Conservation (phyloP, 768 basidiomycete species). For the Boletus coccyginus region DNA sequence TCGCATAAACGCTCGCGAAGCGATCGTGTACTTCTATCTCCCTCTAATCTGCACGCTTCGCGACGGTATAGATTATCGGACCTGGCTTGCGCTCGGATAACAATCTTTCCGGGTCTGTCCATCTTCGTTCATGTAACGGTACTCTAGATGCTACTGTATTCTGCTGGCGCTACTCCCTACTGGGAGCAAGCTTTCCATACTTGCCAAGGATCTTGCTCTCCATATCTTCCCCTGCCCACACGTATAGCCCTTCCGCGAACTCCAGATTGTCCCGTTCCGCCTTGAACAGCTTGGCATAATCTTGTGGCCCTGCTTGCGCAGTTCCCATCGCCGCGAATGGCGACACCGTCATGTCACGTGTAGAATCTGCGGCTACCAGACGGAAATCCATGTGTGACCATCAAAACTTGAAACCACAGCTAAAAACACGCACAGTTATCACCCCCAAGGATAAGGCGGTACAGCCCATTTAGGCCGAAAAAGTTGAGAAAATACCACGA, state of each 20-base stretch:
- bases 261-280: conserved; percentile 91
- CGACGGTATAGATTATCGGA: conserved; percentile 13
- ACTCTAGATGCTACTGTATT: conserved; percentile 21
- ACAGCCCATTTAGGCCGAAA: conserved; percentile 94
- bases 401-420: conserved; percentile 10
- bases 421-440: conserved; percentile 69
- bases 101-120: conserved; percentile 22
- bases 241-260: conserved; percentile 82
- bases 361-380: conserved; percentile 69
- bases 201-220: conserved; percentile 75
- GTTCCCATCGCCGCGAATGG: conserved; percentile 60
- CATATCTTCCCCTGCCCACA: conserved; percentile 79
- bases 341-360: conserved; percentile 67
- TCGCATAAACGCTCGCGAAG: conserved; percentile 22
- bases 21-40: conserved; percentile 23
- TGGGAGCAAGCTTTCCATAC: conserved; percentile 60
- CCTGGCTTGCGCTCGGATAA: conserved; percentile 13
- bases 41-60: conserved; percentile 23
- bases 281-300: conserved; percentile 87
- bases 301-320: conserved; percentile 58
- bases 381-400: conserved; percentile 12
- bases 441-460: conserved; percentile 86
- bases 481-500: conserved; percentile 99
- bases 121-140: conserved; percentile 27
- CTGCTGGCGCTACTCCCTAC: conserved; percentile 19